phyloP scores from a whole-genome alignment of 208 protist genomes.

The Trypanosoma grayi region DNA sequence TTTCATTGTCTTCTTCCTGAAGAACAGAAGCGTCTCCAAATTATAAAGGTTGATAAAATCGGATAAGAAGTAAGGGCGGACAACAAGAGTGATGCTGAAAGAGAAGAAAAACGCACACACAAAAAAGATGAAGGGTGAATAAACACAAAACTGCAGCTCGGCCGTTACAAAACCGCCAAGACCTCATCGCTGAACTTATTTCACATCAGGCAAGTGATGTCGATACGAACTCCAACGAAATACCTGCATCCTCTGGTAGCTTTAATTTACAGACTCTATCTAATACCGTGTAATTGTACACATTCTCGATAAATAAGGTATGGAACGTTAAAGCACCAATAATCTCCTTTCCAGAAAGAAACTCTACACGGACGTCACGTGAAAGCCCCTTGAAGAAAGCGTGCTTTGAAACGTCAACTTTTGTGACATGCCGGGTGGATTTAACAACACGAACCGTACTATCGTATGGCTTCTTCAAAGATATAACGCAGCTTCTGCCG shows the following conservation, averaged over 20 bases:
- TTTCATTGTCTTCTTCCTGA: background rate
- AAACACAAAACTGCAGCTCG: too few species aligned
- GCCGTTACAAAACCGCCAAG: too few species aligned
- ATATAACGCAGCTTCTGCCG: background rate
- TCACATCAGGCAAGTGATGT: too few species aligned
- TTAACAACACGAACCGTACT: background rate
- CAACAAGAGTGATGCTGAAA: background rate
- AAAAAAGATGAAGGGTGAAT: too few species aligned
- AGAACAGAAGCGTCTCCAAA: background rate
- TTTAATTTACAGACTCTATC: slow-evolving; percentile 49
- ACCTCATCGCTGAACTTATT: too few species aligned
- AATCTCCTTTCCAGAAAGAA: slow-evolving; percentile 22
- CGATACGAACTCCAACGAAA: slow-evolving; percentile 14
- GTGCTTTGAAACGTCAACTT: background rate
- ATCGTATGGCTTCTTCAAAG: background rate
- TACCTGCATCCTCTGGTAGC: slow-evolving; percentile 10
- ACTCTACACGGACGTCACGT: slow-evolving; percentile 36
- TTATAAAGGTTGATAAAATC: background rate
- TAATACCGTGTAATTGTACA: slow-evolving; percentile 27
- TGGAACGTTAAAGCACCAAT: slow-evolving; percentile 41
- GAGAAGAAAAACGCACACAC: background rate
- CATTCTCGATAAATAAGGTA: slow-evolving; percentile 49
- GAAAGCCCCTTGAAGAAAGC: slow-evolving; percentile 6
- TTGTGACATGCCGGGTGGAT: background rate
- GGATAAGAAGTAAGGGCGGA: slow-evolving; percentile 4